These are phyloP conservation scores for Daldinia sp. DNA, from an alignment of 2,329 filamentous ascomycete genomes.

Conservation along the genomic window DNA sequence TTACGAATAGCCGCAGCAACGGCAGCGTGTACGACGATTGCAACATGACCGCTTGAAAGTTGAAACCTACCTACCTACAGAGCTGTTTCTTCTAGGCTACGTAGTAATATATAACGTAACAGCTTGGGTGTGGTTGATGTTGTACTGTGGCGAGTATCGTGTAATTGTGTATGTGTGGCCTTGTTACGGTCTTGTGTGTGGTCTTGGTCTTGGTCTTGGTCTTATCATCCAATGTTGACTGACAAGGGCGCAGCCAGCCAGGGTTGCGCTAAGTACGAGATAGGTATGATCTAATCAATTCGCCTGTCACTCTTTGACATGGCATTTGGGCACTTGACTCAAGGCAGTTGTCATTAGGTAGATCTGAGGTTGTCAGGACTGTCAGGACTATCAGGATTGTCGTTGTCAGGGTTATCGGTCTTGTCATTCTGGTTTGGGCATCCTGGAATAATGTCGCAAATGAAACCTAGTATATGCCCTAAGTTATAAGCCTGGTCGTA, in stretches of 20 bases:
- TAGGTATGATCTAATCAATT: conserved; percentile 21
- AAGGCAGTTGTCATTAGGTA: conserved; percentile 8
- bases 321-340: conserved; percentile 23
- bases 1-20: background rate
- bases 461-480: too few species aligned
- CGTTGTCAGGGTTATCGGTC: too few species aligned
- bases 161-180: background rate
- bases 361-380: background rate
- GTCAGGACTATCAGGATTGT: too few species aligned
- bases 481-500: too few species aligned
- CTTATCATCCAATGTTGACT: conserved; percentile 15
- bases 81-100: background rate
- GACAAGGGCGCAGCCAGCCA: conserved; percentile 2
- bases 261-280: conserved; percentile 11
- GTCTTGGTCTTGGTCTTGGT: conserved; percentile 3
- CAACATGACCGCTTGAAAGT: background rate
- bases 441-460: background rate
- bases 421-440: too few species aligned
- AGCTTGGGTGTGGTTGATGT: conserved; percentile 23
- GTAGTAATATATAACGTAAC: conserved; percentile 24
- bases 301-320: conserved; percentile 13
- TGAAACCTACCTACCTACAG: background rate
- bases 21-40: background rate
- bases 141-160: conserved; percentile 26
- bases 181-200: too few species aligned